Base-by-base conservation (phyloP, 1,284 basidiomycete species). In the Trichosporon sp. region DNA sequence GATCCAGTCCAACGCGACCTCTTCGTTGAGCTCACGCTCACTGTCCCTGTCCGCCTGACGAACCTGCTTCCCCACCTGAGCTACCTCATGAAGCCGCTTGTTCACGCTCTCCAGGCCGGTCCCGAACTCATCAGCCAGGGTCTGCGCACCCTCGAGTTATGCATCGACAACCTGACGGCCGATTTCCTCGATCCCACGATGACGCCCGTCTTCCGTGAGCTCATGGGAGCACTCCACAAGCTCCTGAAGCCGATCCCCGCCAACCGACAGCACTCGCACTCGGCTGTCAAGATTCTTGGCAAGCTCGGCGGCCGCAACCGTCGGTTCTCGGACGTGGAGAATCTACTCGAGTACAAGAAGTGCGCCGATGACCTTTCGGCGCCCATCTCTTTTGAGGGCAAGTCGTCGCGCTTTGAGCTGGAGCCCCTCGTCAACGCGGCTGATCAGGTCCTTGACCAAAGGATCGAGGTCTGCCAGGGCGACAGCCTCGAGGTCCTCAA, bases 171-270 rank as follows among this genome's bases (percentile, higher is more conserved):
- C 78, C 87, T 99, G 27, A 98, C 95, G 0, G 94, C 95, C 21
- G 97, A 99, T 81, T 99, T 99, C 86, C 87, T 99, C 31, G 97
- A 99, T 77, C 98, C 97, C 0, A 97, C 95, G 1, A 89, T 99
- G 78, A 92, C 90, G 72, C 94, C 93, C 0, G 93, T 98, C 42
- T 86, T 97, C 60, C 87, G 94, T 60, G 95, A 99, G 74, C 87
- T 99, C 70, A 98, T 97, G 93, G 91, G 92, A 72, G 96, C 95
- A 0, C 86, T 98, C 25, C 93, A 96, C 81, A 90, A 89, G 73
- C 91, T 95, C 76, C 86, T 99, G 56, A 93, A 92, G 78, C 97
- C 97, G 0, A 84, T 95, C 13, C 97, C 97, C 2, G 90, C 92
- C 66, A 92, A 90, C 76, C 93, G 98, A 78, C 89, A 91, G 75